These are phyloP conservation scores for Alloteropsis semialata DNA, from an alignment of 176 grass and related monocot genomes.

Conservation along the genomic window DNA sequence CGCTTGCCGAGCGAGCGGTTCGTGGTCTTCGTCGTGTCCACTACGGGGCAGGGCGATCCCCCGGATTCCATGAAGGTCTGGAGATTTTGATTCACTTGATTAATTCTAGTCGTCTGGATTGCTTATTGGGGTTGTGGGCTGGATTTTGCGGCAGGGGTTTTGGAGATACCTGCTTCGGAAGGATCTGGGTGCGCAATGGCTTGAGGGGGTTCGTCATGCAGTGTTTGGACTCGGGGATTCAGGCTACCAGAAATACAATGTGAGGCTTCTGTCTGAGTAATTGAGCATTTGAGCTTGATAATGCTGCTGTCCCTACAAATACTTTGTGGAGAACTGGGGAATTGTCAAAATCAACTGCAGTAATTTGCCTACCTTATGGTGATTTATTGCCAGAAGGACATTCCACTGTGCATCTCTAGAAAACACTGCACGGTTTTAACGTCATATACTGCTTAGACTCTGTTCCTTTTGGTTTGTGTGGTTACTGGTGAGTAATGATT, in stretches of 20 bases:
- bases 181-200: conserved; percentile 57
- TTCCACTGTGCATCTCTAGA: neutral
- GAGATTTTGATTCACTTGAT: neutral
- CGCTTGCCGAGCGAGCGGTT: conserved; percentile 48
- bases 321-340: no score
- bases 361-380: neutral
- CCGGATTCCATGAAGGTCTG: conserved; percentile 88
- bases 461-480: neutral
- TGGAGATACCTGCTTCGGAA: conserved; percentile 72
- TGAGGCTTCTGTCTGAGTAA: conserved; percentile 12
- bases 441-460: neutral
- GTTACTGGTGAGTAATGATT: neutral
- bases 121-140: conserved; percentile 14
- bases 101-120: neutral
- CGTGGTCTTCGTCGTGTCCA: conserved; percentile 85
- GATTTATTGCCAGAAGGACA: neutral
- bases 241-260: conserved; percentile 99
- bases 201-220: conserved; percentile 58
- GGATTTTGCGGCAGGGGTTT: conserved; percentile 42
- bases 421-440: neutral
- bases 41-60: conserved; percentile 83
- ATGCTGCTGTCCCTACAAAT: neutral
- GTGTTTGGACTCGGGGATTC: conserved; percentile 95
- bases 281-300: neutral
- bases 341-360: neutral